phyloP scores from a whole-genome alignment of 2,329 filamentous ascomycete species.

The Beauveria bassiana region DNA sequence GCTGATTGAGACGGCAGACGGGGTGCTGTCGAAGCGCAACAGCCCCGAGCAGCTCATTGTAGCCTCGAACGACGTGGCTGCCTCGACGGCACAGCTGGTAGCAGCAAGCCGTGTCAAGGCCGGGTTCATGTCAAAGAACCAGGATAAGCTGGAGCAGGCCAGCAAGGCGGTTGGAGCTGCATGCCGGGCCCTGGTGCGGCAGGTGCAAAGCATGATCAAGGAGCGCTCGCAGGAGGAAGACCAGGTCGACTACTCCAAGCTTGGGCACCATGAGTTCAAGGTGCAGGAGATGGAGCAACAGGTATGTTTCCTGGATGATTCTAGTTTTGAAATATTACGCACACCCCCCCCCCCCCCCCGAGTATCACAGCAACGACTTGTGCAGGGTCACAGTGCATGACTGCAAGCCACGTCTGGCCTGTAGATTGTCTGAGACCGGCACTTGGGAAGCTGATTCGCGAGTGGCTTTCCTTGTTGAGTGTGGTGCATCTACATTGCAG shows the following conservation, averaged over 20 bases:
- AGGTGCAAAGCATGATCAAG: slow-evolving; percentile 91
- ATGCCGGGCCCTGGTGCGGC: slow-evolving; percentile 78
- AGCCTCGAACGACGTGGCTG: slow-evolving; percentile 92
- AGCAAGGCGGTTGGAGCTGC: slow-evolving; percentile 88
- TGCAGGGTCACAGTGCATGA: background rate
- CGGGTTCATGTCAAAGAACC: slow-evolving; percentile 94
- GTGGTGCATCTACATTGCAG: background rate
- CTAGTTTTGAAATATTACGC: background rate
- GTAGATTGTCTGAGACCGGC: background rate
- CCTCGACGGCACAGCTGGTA: slow-evolving; percentile 92
- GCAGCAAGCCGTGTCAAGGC: slow-evolving; percentile 95
- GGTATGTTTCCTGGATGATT: slow-evolving; percentile 39
- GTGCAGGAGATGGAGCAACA: slow-evolving; percentile 99
- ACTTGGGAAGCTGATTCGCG: background rate
- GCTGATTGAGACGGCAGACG: slow-evolving; percentile 95
- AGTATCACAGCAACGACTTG: background rate
- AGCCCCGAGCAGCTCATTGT: slow-evolving; percentile 96
- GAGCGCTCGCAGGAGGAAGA: slow-evolving; percentile 78
- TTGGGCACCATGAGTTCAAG: slow-evolving; percentile 95
- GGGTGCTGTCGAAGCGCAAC: slow-evolving; percentile 85
- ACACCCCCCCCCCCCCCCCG: background rate
- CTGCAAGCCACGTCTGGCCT: slow-evolving; percentile 3
- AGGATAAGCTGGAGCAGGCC: slow-evolving; percentile 83
- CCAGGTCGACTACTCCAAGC: slow-evolving; percentile 75
- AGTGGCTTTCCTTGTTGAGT: background rate